Conservation (phyloP, 805 yeast species). For the Lipomyces sp. region DNA sequence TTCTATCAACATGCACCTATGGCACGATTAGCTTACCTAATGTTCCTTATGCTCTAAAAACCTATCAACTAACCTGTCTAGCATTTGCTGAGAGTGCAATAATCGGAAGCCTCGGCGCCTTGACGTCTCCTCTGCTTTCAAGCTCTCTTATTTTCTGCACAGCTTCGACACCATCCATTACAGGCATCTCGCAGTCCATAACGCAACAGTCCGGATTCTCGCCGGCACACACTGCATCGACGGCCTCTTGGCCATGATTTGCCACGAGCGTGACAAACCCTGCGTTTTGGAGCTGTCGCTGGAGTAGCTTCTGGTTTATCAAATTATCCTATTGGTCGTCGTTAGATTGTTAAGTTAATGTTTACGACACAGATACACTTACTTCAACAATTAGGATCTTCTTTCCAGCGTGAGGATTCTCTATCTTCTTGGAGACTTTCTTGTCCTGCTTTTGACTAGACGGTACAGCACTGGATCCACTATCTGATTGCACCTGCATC, state of each 20-base stretch:
- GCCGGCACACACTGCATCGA: constrained; percentile 48
- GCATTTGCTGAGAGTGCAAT: constrained; percentile 38
- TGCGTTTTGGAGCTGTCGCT: constrained; percentile 82
- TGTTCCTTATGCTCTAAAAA: background rate
- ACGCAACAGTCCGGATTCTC: constrained; percentile 32
- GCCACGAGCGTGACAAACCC: constrained; percentile 80
- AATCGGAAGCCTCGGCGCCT: constrained; percentile 30
- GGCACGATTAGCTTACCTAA: background rate
- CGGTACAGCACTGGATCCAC: background rate
- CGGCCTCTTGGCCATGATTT: constrained; percentile 89
- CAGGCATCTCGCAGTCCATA: constrained; percentile 40
- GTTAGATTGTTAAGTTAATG: background rate
- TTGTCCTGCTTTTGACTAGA: background rate
- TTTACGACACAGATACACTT: background rate
- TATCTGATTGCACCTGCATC: background rate
- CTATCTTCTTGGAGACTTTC: background rate
- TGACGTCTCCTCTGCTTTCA: constrained; percentile 13
- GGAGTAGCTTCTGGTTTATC: constrained; percentile 93
- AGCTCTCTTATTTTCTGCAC: constrained; percentile 35
- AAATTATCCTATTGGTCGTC: constrained; percentile 68
- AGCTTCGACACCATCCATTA: constrained; percentile 43
- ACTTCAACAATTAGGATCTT: constrained; percentile 77
- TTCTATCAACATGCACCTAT: constrained; percentile 31
- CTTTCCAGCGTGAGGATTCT: constrained; percentile 28
- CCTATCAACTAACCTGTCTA: constrained; percentile 17